phyloP scores from a whole-genome alignment of 768 basidiomycete genomes.

The Leccinum aurantiacum region DNA sequence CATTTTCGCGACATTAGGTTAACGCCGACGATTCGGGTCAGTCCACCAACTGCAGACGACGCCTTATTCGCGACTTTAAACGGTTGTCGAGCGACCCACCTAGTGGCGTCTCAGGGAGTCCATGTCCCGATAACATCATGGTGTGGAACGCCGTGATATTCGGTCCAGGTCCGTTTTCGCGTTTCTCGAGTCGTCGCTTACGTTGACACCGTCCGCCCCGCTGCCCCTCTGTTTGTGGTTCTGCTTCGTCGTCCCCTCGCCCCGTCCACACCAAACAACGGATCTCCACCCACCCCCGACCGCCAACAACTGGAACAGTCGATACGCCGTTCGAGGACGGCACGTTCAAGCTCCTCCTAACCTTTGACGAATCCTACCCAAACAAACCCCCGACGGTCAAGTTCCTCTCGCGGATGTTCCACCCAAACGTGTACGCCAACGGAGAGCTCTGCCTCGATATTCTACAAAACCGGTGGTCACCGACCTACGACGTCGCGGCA shows the following conservation, averaged over 20 bases:
- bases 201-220: not conserved
- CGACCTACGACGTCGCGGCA: slow-evolving; percentile 98
- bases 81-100: slow-evolving; percentile 93
- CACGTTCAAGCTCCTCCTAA: slow-evolving; percentile 93
- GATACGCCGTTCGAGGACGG: slow-evolving; percentile 99
- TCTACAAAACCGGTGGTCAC: slow-evolving; percentile 97
- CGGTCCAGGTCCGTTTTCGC: slow-evolving; percentile 76
- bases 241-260: not conserved
- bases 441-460: slow-evolving; percentile 99
- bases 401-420: slow-evolving; percentile 97
- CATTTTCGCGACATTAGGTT: not conserved
- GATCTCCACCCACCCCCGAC: too few relatives aligned
- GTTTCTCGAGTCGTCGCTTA: not conserved
- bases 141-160: slow-evolving; percentile 99
- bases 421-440: slow-evolving; percentile 98
- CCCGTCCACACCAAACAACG: too few relatives aligned
- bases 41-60: slow-evolving; percentile 93
- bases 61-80: slow-evolving; percentile 98
- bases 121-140: slow-evolving; percentile 98
- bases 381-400: slow-evolving; percentile 98
- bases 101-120: slow-evolving; percentile 93
- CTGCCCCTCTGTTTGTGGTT: not conserved
- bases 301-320: slow-evolving; percentile 45
- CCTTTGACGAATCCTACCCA: slow-evolving; percentile 97
- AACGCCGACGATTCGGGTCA: slow-evolving; percentile 29